Evolutionary conservation across 2,329 filamentous ascomycete species (phyloP), one percentile per base, ranked within the genome.

Genomic region (Clarireedia sp.): DNA sequence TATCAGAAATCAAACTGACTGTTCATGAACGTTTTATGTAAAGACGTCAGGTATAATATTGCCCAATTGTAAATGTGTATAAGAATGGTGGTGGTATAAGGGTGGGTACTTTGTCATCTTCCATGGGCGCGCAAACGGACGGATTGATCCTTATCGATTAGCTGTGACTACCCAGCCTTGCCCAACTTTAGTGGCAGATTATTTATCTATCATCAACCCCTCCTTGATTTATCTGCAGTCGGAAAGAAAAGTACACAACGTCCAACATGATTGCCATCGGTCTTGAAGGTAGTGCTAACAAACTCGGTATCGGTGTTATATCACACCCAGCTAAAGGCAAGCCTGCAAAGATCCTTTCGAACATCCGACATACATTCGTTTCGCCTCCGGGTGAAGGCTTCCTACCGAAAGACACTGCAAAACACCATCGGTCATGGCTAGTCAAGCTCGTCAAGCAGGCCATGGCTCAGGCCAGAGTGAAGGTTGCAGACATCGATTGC

Each of bases 261-360:
- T 38, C 38, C 17, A 60, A 58, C 23, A 83, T 84, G 76, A 85
- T 88, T 63, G 80, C 84, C 29, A 78, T 89, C 65, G 86, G 86
- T 21, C 79, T 89, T 69, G 94, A 99, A 77, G 92, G 94, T 71
- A 96, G 90, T 56, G 94, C 94, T 73, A 99, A 99, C 78, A 99
- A 99, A 74, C 83, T 99, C 51, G 94, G 92, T 63, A 86, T 97
- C 57, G 94, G 94, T 67, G 78, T 99, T 57, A 96, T 99, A 70
- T 81, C 83, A 23, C 94, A 97, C 75, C 78, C 83, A 3, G 65
- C 74, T 59, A 67, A 74, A 8, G 68, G 69, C 55, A 62, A 66
- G 53, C 71, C 74, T 26, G 80, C 86, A 19, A 74, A 78, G 62
- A 85, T 99, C 69, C 89, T 99, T 63, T 85, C 91, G 69, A 99